phyloP scores from a whole-genome alignment of 179 eudicot species.

The Gypsophila paniculata region DNA sequence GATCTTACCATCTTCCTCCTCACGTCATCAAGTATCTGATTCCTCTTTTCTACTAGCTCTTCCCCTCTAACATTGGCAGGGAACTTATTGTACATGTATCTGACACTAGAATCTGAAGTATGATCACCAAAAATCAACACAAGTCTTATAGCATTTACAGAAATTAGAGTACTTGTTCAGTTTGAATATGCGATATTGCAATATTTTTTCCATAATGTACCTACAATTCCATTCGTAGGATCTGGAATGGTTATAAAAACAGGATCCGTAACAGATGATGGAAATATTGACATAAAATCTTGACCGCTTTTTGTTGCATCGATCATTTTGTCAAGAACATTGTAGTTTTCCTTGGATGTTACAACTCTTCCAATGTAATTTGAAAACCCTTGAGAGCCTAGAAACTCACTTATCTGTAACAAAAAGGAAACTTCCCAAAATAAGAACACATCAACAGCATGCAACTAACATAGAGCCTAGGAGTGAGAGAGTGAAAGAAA shows the following conservation, averaged over 20 bases:
- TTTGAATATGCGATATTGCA: neutral
- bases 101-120: conserved; percentile 53
- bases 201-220: conserved; percentile 33
- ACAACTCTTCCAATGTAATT: conserved; percentile 77
- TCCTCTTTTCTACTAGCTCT: conserved; percentile 72
- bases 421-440: conserved; percentile 23
- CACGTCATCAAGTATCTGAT: conserved; percentile 44
- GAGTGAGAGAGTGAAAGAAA: neutral
- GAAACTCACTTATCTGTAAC: conserved; percentile 65
- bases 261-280: conserved; percentile 43
- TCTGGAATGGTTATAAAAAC: conserved; percentile 74
- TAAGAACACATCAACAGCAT: conserved; percentile 1
- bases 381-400: conserved; percentile 77
- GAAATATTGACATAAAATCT: conserved; percentile 63
- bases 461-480: neutral
- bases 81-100: conserved; percentile 65
- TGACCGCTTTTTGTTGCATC: conserved; percentile 77
- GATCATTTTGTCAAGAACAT: conserved; percentile 84
- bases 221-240: conserved; percentile 53
- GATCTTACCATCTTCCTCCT: conserved; percentile 29
- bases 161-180: neutral
- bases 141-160: neutral
- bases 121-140: neutral
- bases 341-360: conserved; percentile 54
- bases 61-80: conserved; percentile 70